Conservation (phyloP, 495 filamentous ascomycete genomes). For the Xylaria sp. region DNA sequence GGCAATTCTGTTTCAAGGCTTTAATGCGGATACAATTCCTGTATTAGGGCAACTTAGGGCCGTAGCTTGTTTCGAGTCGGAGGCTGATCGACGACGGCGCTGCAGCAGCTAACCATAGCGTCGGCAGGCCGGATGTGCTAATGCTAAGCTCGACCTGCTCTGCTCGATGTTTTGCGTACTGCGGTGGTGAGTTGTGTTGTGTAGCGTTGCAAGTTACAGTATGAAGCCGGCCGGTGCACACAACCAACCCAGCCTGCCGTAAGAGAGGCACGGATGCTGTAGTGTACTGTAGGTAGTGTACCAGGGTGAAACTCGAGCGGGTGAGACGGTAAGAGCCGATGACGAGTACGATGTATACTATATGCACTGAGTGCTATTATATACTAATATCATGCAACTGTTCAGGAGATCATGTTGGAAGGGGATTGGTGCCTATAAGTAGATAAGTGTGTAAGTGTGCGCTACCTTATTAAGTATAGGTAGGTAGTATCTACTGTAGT, state of each 20-base stretch:
- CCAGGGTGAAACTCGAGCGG: neutral
- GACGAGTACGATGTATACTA: neutral
- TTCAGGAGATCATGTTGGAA: neutral
- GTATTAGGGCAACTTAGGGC: too few species aligned
- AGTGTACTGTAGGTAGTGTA: too few species aligned
- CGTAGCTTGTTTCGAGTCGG: conserved; percentile 9
- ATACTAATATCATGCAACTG: neutral
- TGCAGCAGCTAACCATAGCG: neutral
- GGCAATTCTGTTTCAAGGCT: conserved; percentile 5
- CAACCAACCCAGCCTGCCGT: neutral
- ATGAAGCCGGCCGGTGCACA: neutral
- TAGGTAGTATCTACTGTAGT: too few species aligned
- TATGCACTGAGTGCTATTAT: neutral
- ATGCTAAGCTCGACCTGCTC: neutral
- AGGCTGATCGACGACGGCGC: neutral
- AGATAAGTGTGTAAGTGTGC: too few species aligned
- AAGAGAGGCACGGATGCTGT: neutral
- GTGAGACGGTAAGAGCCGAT: conserved; percentile 15
- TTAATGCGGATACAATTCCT: neutral
- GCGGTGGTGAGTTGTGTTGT: neutral
- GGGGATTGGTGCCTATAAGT: neutral
- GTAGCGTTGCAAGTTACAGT: neutral
- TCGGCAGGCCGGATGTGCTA: neutral
- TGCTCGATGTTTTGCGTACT: too few species aligned
- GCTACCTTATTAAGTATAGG: too few species aligned